These are phyloP conservation scores for Coleophoma eucalyptorum DNA, from an alignment of 2,329 filamentous ascomycete species.

Conservation along the genomic window DNA sequence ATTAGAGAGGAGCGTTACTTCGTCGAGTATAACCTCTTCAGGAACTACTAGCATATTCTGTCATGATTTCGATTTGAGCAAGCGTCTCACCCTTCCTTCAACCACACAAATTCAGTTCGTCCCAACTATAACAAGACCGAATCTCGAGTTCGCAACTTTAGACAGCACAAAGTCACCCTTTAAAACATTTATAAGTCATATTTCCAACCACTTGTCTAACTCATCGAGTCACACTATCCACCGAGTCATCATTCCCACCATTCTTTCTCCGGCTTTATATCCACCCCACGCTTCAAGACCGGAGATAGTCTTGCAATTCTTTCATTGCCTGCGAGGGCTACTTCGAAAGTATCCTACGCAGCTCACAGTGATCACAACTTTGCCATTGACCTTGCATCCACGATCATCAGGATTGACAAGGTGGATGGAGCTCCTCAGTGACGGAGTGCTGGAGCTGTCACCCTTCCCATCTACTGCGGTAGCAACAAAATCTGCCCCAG, in stretches of 20 bases:
- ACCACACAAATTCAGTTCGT: slow-evolving; percentile 49
- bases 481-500: slow-evolving; percentile 37
- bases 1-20: slow-evolving; percentile 18
- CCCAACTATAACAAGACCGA: slow-evolving; percentile 30
- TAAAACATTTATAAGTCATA: slow-evolving; percentile 54
- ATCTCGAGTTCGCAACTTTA: slow-evolving; percentile 22
- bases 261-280: slow-evolving; percentile 86
- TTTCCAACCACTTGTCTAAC: slow-evolving; percentile 51
- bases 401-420: slow-evolving; percentile 71
- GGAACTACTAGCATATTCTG: slow-evolving; percentile 48
- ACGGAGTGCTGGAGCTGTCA: slow-evolving; percentile 83
- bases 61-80: slow-evolving; percentile 69
- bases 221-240: slow-evolving; percentile 64
- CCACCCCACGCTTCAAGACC: slow-evolving; percentile 66
- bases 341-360: slow-evolving; percentile 63
- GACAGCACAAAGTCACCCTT: slow-evolving; percentile 50
- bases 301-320: slow-evolving; percentile 70
- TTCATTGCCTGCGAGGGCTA: slow-evolving; percentile 74
- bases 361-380: slow-evolving; percentile 68
- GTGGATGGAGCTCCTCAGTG: slow-evolving; percentile 81
- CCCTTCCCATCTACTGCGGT: slow-evolving; percentile 57
- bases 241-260: slow-evolving; percentile 76
- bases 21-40: slow-evolving; percentile 8
- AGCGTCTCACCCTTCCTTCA: slow-evolving; percentile 55
- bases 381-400: slow-evolving; percentile 78